Evolutionary conservation across 1,284 basidiomycete species (phyloP).

Genomic region (Kalmanozyma brasiliensis): DNA sequence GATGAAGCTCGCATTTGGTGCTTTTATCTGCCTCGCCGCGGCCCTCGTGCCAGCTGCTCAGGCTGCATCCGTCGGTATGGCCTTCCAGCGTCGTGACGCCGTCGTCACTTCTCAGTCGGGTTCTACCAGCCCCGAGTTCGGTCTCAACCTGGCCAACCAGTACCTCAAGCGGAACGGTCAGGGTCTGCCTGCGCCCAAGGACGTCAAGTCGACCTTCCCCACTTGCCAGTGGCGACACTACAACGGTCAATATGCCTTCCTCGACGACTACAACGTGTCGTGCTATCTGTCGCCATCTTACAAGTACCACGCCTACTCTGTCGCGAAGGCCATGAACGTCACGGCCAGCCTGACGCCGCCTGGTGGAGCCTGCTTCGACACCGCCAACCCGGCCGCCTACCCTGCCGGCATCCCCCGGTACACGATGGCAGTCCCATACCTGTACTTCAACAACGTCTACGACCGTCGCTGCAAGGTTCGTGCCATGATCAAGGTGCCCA

Average conservation of each 20-base stretch:
- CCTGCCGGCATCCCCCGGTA: conserved; percentile 14
- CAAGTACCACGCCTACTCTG: conserved; percentile 33
- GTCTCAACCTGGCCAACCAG: conserved; percentile 8
- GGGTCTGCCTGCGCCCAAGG: conserved; percentile 17
- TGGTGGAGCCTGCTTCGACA: conserved; percentile 24
- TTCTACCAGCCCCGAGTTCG: conserved; percentile 25
- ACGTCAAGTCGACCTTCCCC: conserved; percentile 14
- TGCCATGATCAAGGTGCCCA: conserved; percentile 41
- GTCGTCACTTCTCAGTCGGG: too few relatives aligned
- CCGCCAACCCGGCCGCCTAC: conserved; percentile 12
- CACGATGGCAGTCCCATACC: conserved; percentile 27
- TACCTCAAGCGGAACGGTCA: conserved; percentile 13
- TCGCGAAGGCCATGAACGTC: conserved; percentile 18
- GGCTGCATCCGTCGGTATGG: conserved; percentile 22
- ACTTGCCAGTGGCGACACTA: conserved; percentile 33
- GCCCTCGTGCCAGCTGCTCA: conserved; percentile 31
- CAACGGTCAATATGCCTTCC: conserved; percentile 3
- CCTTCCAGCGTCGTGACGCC: conserved; percentile 21
- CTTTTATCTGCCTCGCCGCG: conserved; percentile 27
- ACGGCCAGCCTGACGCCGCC: not conserved
- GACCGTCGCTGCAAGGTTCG: conserved; percentile 46
- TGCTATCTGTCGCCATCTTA: conserved; percentile 40
- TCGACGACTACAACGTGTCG: conserved; percentile 33
- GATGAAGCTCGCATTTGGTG: conserved; percentile 37
- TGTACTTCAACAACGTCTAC: conserved; percentile 48